These are phyloP conservation scores for Saxispiralis lemnorum DNA, from an alignment of 495 filamentous ascomycete species.

Conservation along the genomic window DNA sequence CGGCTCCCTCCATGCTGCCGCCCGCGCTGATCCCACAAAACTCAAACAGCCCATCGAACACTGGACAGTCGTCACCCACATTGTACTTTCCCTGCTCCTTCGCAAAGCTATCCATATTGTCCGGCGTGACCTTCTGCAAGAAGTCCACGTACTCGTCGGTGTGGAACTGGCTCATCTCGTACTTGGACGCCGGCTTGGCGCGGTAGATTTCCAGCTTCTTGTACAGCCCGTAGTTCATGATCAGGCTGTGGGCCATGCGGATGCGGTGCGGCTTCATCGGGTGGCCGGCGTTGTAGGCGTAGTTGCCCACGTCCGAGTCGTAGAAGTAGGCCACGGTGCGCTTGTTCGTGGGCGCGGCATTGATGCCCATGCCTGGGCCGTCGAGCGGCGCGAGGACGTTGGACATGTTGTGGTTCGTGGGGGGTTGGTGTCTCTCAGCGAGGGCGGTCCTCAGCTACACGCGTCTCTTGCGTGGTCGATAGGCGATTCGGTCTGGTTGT, in stretches of 20 bases:
- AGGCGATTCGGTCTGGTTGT: too few species aligned
- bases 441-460: too few species aligned
- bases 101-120: constrained; percentile 90
- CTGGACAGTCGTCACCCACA: constrained; percentile 92
- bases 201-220: constrained; percentile 99
- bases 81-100: constrained; percentile 95
- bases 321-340: constrained; percentile 93
- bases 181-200: constrained; percentile 86
- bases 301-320: constrained; percentile 91
- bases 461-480: too few species aligned
- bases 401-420: not conserved
- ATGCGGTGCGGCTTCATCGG: constrained; percentile 99
- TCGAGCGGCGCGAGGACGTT: constrained; percentile 13
- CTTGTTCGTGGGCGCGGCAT: constrained; percentile 11
- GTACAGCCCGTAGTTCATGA: constrained; percentile 98
- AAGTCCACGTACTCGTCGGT: constrained; percentile 99
- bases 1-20: constrained; percentile 93
- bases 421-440: too few species aligned
- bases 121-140: constrained; percentile 83
- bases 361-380: not conserved
- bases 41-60: constrained; percentile 94
- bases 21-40: constrained; percentile 96
- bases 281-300: constrained; percentile 94
- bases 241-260: constrained; percentile 84
- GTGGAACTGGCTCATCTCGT: constrained; percentile 99